phyloP scores from a whole-genome alignment of 345 rosid species.

The Mangifera indica region DNA sequence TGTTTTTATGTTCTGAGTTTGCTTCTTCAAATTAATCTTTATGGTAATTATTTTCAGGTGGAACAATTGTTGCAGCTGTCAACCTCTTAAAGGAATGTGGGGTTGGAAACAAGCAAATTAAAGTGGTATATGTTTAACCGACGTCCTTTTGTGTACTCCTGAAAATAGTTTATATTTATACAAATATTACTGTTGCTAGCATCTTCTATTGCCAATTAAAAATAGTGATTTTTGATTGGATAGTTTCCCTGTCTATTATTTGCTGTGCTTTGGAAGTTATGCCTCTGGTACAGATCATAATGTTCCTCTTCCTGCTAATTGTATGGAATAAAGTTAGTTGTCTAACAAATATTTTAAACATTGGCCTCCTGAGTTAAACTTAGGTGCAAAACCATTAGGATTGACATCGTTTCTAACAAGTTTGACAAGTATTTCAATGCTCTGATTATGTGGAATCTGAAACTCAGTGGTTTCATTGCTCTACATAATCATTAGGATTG shows the following conservation, averaged over 20 bases:
- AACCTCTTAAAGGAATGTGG: conserved; percentile 69
- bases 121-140: conserved; percentile 59
- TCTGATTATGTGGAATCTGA: no score
- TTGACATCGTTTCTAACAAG: not conserved
- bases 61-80: conserved; percentile 80
- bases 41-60: conserved; percentile 46
- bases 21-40: not conserved
- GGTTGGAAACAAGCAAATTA: conserved; percentile 68
- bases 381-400: not conserved
- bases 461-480: no score
- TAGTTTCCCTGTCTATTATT: not conserved
- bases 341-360: not conserved
- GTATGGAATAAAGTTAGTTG: not conserved
- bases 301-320: not conserved
- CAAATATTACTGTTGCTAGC: no score
- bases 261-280: not conserved
- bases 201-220: no score
- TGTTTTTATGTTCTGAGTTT: not conserved
- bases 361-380: not conserved
- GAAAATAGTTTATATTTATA: not conserved
- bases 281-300: not conserved
- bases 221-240: not conserved
- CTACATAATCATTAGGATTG: no score
- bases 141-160: not conserved
- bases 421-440: no score